These are phyloP conservation scores for Nemania abortiva DNA, from an alignment of 2,329 filamentous ascomycete species.

Conservation along the genomic window DNA sequence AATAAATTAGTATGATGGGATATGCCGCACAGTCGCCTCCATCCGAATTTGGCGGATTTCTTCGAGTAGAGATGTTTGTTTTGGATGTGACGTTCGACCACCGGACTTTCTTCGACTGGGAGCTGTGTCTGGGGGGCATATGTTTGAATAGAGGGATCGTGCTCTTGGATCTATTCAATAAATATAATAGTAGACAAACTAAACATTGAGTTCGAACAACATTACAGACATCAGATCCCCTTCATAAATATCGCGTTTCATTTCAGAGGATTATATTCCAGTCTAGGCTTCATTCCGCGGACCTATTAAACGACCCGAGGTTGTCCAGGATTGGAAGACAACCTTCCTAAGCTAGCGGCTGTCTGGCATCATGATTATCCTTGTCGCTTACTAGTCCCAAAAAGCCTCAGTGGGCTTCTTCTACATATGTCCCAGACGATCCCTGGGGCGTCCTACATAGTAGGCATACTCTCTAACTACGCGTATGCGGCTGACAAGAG, in stretches of 20 bases:
- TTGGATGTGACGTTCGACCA: background rate
- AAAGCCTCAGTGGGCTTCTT: background rate
- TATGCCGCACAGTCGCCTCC: too few relatives aligned
- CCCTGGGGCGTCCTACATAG: background rate
- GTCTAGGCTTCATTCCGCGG: background rate
- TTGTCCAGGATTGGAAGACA: background rate
- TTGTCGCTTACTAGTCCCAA: slow-evolving; percentile 29
- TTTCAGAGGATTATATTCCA: background rate
- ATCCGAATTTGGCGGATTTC: too few relatives aligned
- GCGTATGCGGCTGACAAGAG: background rate
- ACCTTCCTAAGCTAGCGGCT: background rate
- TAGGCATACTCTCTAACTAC: too few relatives aligned
- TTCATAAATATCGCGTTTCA: background rate
- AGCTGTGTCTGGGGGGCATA: too few relatives aligned
- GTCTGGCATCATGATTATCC: slow-evolving; percentile 13
- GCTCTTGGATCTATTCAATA: too few relatives aligned
- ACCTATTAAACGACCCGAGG: background rate
- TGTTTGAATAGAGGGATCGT: background rate
- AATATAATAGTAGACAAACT: background rate
- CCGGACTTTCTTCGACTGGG: too few relatives aligned
- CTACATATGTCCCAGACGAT: background rate
- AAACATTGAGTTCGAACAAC: background rate
- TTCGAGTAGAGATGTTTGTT: too few relatives aligned
- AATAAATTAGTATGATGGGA: too few relatives aligned
- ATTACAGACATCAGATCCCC: background rate